Conservation (phyloP, 2,329 filamentous ascomycete species). For the Pochonia chlamydosporia region DNA sequence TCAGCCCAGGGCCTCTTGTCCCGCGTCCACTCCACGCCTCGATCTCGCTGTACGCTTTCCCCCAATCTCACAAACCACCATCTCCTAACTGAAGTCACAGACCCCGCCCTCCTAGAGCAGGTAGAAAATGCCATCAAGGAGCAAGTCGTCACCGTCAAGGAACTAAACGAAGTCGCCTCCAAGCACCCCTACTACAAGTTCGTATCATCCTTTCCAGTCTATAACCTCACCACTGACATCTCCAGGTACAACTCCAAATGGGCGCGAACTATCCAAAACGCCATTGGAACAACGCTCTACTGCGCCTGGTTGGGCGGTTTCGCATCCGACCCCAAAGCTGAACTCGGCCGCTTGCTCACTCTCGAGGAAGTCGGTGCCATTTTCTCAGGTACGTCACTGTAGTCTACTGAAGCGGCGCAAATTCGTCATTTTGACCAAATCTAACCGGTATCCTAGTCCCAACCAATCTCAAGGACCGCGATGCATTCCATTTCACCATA, state of each 20-base stretch:
- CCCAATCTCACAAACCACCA: not conserved
- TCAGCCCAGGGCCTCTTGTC: slow-evolving; percentile 79
- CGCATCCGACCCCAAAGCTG: slow-evolving; percentile 33
- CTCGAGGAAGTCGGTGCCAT: slow-evolving; percentile 81
- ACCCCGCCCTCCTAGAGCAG: slow-evolving; percentile 61
- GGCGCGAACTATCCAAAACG: slow-evolving; percentile 77
- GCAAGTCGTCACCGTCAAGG: slow-evolving; percentile 64
- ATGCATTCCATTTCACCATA: slow-evolving; percentile 91
- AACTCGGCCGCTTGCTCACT: slow-evolving; percentile 65
- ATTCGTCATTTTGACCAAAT: too few species aligned
- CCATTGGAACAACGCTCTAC: slow-evolving; percentile 53
- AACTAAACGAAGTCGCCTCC: slow-evolving; percentile 68
- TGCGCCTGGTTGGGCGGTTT: slow-evolving; percentile 77
- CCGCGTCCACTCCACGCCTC: slow-evolving; percentile 81
- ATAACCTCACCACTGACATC: not conserved
- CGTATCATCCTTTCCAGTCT: slow-evolving; percentile 12
- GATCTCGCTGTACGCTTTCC: slow-evolving; percentile 40
- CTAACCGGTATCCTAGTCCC: slow-evolving; percentile 54
- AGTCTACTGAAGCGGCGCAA: too few species aligned
- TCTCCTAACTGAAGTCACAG: slow-evolving; percentile 24
- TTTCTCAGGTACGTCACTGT: slow-evolving; percentile 54
- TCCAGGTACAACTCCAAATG: slow-evolving; percentile 74
- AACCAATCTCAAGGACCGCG: slow-evolving; percentile 82
- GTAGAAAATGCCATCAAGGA: slow-evolving; percentile 67
- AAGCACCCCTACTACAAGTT: slow-evolving; percentile 95